Conservation (phyloP, 1,284 basidiomycete genomes). For the Irpex sp. region DNA sequence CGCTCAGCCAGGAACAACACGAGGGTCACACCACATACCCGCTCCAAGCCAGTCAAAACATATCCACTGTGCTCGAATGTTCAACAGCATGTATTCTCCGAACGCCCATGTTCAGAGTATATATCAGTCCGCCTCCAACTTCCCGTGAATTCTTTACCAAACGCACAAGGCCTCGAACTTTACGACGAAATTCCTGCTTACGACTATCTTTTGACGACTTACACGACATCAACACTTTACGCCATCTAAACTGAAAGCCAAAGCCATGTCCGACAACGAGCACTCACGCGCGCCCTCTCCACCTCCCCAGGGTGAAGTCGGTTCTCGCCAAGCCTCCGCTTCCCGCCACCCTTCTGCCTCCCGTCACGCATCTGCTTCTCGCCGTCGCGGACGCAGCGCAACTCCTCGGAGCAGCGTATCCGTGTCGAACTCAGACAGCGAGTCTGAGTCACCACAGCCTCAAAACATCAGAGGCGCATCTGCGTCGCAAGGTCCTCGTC, state of each 20-base stretch:
- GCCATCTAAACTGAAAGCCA: not conserved
- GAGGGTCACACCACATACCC: no score
- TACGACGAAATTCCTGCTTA: not conserved
- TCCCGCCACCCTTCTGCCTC: not conserved
- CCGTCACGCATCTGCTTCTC: not conserved
- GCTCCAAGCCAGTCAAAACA: no score
- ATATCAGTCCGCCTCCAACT: not conserved
- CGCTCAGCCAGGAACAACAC: no score
- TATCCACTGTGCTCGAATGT: not conserved
- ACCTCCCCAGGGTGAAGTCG: not conserved
- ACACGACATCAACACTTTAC: not conserved
- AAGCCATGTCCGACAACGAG: not conserved
- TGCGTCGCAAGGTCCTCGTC: not conserved
- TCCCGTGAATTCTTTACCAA: not conserved
- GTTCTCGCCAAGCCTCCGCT: not conserved
- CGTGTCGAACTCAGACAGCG: not conserved
- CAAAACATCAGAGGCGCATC: not conserved
- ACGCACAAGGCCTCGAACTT: not conserved
- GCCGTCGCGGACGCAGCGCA: not conserved
- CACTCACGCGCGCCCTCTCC: not conserved
- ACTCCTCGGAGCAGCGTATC: not conserved
- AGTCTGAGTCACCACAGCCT: not conserved
- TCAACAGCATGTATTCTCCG: not conserved
- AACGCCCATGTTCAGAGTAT: not conserved
- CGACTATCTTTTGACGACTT: not conserved